phyloP scores from a whole-genome alignment of 2,329 filamentous ascomycete species.

The Rhinocladiella similis region DNA sequence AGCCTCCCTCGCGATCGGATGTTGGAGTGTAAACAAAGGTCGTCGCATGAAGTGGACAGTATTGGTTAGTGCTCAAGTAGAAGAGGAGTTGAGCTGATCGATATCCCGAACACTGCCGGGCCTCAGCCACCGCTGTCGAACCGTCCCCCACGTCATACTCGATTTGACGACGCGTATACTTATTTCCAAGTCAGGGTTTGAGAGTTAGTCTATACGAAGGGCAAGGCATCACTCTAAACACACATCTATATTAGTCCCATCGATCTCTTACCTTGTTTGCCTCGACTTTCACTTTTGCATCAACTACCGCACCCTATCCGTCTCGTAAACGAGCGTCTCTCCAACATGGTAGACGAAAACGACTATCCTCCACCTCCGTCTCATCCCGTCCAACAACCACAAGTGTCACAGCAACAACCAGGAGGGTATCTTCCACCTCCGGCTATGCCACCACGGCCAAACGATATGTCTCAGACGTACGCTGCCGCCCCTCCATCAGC shows the following conservation, averaged over 20 bases:
- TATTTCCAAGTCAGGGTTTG: background rate
- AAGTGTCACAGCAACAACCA: background rate
- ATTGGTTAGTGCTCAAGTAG: too few relatives aligned
- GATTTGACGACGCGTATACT: background rate
- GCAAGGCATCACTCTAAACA: background rate
- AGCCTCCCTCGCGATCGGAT: too few relatives aligned
- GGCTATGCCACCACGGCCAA: conserved; percentile 2
- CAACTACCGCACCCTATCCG: background rate
- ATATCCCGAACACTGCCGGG: background rate
- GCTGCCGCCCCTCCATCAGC: background rate
- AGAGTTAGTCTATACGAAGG: background rate
- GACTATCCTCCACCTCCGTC: conserved; percentile 7
- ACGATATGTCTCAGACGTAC: conserved; percentile 3
- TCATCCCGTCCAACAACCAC: conserved; percentile 1
- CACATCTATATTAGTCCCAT: background rate
- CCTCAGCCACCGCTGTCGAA: background rate
- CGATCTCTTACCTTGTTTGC: background rate
- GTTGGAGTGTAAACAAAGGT: too few relatives aligned
- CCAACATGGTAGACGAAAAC: conserved; percentile 8
- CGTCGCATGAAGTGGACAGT: too few relatives aligned
- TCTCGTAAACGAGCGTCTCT: background rate
- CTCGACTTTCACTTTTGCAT: background rate
- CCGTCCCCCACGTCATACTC: background rate
- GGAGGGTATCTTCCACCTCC: background rate
- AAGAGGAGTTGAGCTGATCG: too few relatives aligned